Percentiles rank a stretch among this genome's conserved stretches.
These are phyloP conservation scores for Oenanthe javanica DNA, from an alignment of 140 eudicot genomes.

Conservation along the genomic window DNA sequence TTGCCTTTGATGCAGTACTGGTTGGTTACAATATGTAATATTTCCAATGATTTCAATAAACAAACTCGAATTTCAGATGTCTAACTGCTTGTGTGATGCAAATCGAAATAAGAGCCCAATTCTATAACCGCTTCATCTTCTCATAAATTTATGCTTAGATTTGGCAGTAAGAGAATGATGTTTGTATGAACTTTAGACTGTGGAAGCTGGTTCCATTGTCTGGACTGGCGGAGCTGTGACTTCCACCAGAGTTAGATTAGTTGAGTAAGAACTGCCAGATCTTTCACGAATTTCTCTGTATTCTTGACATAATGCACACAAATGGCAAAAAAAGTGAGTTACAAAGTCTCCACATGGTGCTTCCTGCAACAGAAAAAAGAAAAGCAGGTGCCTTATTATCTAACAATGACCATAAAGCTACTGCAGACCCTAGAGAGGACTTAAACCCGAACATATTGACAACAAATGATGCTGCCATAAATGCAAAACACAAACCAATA, in stretches of 20 bases:
- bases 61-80: not conserved
- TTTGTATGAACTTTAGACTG: not conserved
- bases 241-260: conserved; percentile 11
- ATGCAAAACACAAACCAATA: not conserved
- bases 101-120: not conserved
- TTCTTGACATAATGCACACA: conserved; percentile 6
- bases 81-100: not conserved
- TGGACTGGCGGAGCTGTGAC: conserved; percentile 43
- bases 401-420: not conserved
- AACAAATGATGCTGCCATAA: not conserved
- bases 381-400: not conserved
- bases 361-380: conserved; percentile 42
- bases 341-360: conserved; percentile 87
- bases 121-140: not conserved
- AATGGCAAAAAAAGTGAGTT: conserved; percentile 63
- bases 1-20: not conserved
- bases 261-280: conserved; percentile 9
- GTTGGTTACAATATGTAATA: not conserved
- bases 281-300: conserved; percentile 17
- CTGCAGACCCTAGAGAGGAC: not conserved
- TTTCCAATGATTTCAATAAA: not conserved
- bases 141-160: not conserved
- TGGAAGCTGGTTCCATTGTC: conserved; percentile 48
- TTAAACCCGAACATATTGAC: not conserved
- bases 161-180: not conserved